phyloP scores from a whole-genome alignment of 2,329 filamentous ascomycete species.

The Emmonsiellopsis sp. region DNA sequence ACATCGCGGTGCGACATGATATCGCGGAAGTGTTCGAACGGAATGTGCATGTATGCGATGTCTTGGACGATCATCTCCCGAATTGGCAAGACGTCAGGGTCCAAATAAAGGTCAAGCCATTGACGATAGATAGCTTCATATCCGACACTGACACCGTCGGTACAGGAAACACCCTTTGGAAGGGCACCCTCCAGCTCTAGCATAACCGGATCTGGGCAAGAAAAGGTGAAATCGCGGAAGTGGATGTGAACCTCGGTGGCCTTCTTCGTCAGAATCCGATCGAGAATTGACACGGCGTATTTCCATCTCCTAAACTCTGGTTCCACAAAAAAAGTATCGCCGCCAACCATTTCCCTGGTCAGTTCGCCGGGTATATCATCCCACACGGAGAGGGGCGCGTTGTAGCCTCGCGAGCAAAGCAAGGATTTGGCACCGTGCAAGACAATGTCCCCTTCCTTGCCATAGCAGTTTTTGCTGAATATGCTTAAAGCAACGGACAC shows the following conservation, averaged over 20 bases:
- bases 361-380: not conserved
- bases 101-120: not conserved
- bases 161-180: not conserved
- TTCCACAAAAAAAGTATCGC: not conserved
- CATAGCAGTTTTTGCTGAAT: not conserved
- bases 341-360: not conserved
- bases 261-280: not conserved
- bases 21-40: not conserved
- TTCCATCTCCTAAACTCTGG: not conserved
- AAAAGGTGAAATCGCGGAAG: not conserved
- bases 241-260: not conserved
- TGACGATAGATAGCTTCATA: not conserved
- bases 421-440: not conserved
- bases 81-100: not conserved
- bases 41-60: slow-evolving; percentile 1
- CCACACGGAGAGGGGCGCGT: not conserved
- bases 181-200: not conserved
- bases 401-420: not conserved
- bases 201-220: not conserved
- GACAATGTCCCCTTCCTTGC: not conserved
- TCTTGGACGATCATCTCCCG: not conserved
- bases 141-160: not conserved
- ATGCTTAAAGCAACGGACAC: not conserved
- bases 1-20: not conserved
- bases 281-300: not conserved